These are phyloP conservation scores for Hanseniaspora valbyensis DNA, from an alignment of 805 yeast species.

Conservation along the genomic window DNA sequence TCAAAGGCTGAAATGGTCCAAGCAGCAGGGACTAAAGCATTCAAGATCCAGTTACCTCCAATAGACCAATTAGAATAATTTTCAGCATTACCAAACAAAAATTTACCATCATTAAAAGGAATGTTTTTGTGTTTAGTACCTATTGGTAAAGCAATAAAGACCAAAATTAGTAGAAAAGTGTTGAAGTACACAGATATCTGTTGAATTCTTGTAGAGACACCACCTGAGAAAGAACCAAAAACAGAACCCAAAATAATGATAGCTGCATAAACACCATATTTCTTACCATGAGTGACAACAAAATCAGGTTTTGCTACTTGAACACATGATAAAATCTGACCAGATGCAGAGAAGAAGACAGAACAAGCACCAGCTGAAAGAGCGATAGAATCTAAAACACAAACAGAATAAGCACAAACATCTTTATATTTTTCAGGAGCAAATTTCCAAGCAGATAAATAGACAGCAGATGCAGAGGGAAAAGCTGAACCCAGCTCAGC, in stretches of 20 bases:
- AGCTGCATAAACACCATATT: slow-evolving; percentile 58
- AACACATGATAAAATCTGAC: slow-evolving; percentile 48
- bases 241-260: slow-evolving; percentile 42
- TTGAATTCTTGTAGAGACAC: slow-evolving; percentile 47
- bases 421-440: slow-evolving; percentile 45
- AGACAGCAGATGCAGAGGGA: slow-evolving; percentile 69
- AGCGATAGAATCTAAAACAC: slow-evolving; percentile 58
- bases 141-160: slow-evolving; percentile 54
- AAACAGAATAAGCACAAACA: slow-evolving; percentile 51
- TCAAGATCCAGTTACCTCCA: slow-evolving; percentile 46
- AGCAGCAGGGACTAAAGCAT: slow-evolving; percentile 51
- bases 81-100: slow-evolving; percentile 44
- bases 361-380: slow-evolving; percentile 56
- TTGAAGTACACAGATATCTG: slow-evolving; percentile 47
- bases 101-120: slow-evolving; percentile 39
- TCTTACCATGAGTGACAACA: slow-evolving; percentile 40
- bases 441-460: slow-evolving; percentile 56
- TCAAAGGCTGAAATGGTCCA: slow-evolving; percentile 73
- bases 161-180: slow-evolving; percentile 40
- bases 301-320: slow-evolving; percentile 41
- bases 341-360: slow-evolving; percentile 58
- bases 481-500: slow-evolving; percentile 56
- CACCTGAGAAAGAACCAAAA: slow-evolving; percentile 47
- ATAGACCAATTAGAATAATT: slow-evolving; percentile 46
- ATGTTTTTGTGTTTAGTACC: slow-evolving; percentile 36